Evolutionary conservation across 225 moss, liverwort and hornwort genomes (phyloP).

Genomic region (Pseudoscleropodium purum): DNA sequence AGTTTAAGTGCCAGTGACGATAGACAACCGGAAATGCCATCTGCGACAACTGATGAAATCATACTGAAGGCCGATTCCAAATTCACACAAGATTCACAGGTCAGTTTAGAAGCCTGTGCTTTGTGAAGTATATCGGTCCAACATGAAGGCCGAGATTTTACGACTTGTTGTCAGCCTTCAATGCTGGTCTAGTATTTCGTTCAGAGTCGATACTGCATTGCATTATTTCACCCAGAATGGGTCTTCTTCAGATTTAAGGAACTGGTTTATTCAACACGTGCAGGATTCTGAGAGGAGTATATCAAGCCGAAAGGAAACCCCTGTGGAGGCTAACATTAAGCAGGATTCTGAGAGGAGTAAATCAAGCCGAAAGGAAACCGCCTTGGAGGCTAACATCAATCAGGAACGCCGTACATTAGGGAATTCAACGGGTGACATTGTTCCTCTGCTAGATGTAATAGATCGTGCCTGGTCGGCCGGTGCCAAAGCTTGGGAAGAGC

Average conservation of each 20-base stretch:
- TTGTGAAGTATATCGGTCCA: neutral
- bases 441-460: constrained; percentile 30
- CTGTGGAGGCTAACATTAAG: neutral
- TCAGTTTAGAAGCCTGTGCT: constrained; percentile 1
- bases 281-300: neutral
- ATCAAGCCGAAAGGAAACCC: neutral
- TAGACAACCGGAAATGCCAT: constrained; percentile 23
- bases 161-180: neutral
- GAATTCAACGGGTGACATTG: constrained; percentile 19
- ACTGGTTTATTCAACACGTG: neutral
- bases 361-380: neutral
- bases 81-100: constrained; percentile 1
- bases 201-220: neutral
- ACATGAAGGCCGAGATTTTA: neutral
- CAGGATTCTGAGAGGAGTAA: neutral
- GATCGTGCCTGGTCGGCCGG: constrained; percentile 49
- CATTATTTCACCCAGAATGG: neutral
- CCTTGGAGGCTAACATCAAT: constrained; percentile 3
- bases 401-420: constrained; percentile 14
- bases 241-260: neutral
- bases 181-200: neutral
- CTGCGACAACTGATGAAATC: constrained; percentile 7
- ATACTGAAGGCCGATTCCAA: neutral
- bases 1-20: constrained; percentile 9
- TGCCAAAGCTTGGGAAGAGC: constrained; percentile 49